Evolutionary conservation across 345 rosid genomes (phyloP).

Genomic region (Melaleuca alternifolia): DNA sequence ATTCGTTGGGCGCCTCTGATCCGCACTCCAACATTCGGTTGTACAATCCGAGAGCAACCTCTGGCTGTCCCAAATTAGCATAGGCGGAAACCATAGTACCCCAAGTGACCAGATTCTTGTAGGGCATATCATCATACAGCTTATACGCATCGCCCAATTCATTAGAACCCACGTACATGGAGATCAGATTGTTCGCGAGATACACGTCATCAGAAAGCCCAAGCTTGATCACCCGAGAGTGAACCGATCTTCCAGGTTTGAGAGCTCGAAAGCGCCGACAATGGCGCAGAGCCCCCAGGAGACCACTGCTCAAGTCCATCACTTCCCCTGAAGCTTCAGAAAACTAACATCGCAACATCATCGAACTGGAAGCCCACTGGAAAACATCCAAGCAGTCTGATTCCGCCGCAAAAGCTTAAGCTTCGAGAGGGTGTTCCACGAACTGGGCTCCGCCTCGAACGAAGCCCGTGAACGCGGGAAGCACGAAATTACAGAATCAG

Average conservation of each 20-base stretch:
- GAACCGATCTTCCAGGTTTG: slow-evolving; percentile 37
- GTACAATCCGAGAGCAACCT: slow-evolving; percentile 28
- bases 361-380: background rate
- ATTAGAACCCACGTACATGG: slow-evolving; percentile 22
- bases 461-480: background rate
- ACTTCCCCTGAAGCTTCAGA: background rate
- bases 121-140: slow-evolving; percentile 56
- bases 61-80: slow-evolving; percentile 27
- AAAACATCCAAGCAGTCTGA: background rate
- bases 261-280: slow-evolving; percentile 36
- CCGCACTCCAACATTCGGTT: slow-evolving; percentile 25
- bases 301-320: slow-evolving; percentile 30
- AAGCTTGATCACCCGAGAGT: slow-evolving; percentile 24
- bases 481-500: background rate
- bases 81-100: slow-evolving; percentile 47
- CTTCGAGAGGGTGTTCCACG: background rate
- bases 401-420: background rate
- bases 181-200: slow-evolving; percentile 41
- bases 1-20: slow-evolving; percentile 38
- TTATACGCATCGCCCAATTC: slow-evolving; percentile 25
- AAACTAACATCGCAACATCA: background rate
- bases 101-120: slow-evolving; percentile 55
- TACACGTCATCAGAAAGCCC: slow-evolving; percentile 25
- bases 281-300: slow-evolving; percentile 40
- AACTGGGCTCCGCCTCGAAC: background rate